Percentiles rank a stretch among this genome's conserved stretches.
phyloP scores from a whole-genome alignment of 73 alveolate genomes.

The Symbiodinium natans region DNA sequence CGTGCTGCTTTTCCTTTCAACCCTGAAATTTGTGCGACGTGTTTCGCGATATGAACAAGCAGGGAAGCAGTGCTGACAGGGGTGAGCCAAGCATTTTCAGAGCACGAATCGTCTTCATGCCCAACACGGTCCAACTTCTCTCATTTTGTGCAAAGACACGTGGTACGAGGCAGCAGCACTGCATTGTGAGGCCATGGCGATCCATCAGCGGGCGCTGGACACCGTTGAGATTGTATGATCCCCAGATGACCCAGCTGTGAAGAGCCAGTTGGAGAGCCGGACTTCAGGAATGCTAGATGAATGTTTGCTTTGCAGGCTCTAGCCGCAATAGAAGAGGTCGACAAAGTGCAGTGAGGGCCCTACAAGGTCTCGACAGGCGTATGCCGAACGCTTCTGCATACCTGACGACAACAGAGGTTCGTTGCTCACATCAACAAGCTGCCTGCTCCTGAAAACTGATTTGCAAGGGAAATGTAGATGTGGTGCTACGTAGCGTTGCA shows the following conservation, averaged over 20 bases:
- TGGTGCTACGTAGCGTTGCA: background rate
- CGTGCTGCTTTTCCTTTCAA: no score
- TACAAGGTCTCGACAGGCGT: background rate
- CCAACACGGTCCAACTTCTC: no score
- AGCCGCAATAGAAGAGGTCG: conserved; percentile 99
- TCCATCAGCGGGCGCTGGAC: conserved; percentile 72
- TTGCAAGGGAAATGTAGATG: background rate
- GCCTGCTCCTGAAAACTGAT: background rate
- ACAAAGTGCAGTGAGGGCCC: conserved; percentile 96
- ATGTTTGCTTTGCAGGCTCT: conserved; percentile 98
- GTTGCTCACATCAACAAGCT: conserved; percentile 97
- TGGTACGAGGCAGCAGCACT: no score
- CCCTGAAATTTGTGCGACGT: no score
- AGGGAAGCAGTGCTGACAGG: no score
- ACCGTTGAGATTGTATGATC: conserved; percentile 60
- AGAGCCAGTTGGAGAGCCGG: background rate
- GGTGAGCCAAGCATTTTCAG: no score
- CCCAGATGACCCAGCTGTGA: background rate
- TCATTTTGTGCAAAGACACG: no score
- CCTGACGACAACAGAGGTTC: conserved; percentile 79
- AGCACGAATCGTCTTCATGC: no score
- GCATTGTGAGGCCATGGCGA: conserved; percentile 91
- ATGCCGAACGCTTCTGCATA: no score
- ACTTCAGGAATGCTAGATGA: background rate
- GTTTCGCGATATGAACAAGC: no score